Percentiles rank a stretch among this genome's conserved stretches.
Conservation (phyloP, 108 stramenopile genomes). For the Skeletonema potamos region DNA sequence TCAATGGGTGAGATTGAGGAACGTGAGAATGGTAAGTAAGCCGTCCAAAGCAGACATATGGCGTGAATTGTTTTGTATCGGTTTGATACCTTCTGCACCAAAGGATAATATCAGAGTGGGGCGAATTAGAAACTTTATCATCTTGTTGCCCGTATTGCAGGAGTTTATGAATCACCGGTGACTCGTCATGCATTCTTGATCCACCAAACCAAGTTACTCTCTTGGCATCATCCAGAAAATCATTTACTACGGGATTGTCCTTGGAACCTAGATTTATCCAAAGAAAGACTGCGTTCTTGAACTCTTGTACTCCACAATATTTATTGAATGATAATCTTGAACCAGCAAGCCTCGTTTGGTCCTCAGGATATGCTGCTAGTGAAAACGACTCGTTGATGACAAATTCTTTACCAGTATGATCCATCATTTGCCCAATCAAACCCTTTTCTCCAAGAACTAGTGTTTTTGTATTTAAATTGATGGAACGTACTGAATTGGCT, state of each 20-base stretch:
- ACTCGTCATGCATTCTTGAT: constrained; percentile 63
- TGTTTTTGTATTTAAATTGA: constrained; percentile 37
- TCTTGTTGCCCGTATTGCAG: constrained; percentile 43
- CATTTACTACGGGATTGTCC: constrained; percentile 46
- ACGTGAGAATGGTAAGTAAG: constrained; percentile 53
- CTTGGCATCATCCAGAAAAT: constrained; percentile 55
- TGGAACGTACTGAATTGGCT: constrained; percentile 57
- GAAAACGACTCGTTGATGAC: constrained; percentile 55
- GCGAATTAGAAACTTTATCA: not conserved
- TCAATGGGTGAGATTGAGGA: constrained; percentile 54
- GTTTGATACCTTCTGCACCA: constrained; percentile 67
- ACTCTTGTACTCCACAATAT: constrained; percentile 80
- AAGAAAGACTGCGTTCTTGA: constrained; percentile 65
- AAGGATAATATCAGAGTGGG: constrained; percentile 51
- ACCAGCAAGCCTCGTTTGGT: constrained; percentile 35
- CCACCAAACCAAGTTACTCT: constrained; percentile 84
- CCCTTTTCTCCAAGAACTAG: constrained; percentile 39
- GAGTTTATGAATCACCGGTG: constrained; percentile 60
- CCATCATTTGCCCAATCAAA: constrained; percentile 54
- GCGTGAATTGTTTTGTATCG: constrained; percentile 34
- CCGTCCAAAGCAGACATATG: constrained; percentile 46
- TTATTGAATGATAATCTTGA: constrained; percentile 78
- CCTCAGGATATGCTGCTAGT: constrained; percentile 18
- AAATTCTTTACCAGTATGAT: constrained; percentile 58
- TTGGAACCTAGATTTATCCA: constrained; percentile 67